Evolutionary conservation across 139 green algal species (phyloP).

Genomic region (Astrephomene gubernaculifera): DNA sequence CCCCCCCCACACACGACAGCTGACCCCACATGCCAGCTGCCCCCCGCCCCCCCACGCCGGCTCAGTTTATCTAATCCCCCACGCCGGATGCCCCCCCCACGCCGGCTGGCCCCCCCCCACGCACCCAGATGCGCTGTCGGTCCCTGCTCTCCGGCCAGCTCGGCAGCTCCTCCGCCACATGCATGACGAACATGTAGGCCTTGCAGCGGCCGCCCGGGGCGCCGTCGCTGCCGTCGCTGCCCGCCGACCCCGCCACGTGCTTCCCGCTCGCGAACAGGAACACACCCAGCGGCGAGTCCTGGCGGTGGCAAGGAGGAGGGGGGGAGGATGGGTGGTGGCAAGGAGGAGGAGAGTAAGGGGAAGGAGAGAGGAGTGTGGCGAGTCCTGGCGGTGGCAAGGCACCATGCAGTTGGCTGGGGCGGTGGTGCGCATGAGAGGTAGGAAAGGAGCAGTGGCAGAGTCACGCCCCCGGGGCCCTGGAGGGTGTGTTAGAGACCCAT

Average conservation of each 20-base stretch:
- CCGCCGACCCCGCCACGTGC: too few relatives aligned
- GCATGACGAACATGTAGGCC: slow-evolving; percentile 87
- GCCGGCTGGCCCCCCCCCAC: slow-evolving; percentile 15
- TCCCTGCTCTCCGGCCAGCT: slow-evolving; percentile 85
- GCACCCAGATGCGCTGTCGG: slow-evolving; percentile 84
- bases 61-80: too few relatives aligned
- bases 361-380: background rate
- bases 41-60: too few relatives aligned
- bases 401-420: too few relatives aligned
- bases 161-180: slow-evolving; percentile 86
- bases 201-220: slow-evolving; percentile 59
- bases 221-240: background rate
- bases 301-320: too few relatives aligned
- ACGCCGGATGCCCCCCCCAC: too few relatives aligned
- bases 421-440: background rate
- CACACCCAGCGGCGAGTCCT: slow-evolving; percentile 79
- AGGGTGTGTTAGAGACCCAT: too few relatives aligned
- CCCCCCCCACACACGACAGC: too few relatives aligned
- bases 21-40: too few relatives aligned
- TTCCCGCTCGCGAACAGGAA: slow-evolving; percentile 80
- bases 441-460: background rate
- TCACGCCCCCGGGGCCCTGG: background rate
- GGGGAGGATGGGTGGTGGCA: background rate
- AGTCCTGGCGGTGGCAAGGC: background rate
- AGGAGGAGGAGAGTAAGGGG: background rate